Evolutionary conservation across 1,284 basidiomycete genomes (phyloP).

Genomic region (Cutaneotrichosporon cyanovorans): DNA sequence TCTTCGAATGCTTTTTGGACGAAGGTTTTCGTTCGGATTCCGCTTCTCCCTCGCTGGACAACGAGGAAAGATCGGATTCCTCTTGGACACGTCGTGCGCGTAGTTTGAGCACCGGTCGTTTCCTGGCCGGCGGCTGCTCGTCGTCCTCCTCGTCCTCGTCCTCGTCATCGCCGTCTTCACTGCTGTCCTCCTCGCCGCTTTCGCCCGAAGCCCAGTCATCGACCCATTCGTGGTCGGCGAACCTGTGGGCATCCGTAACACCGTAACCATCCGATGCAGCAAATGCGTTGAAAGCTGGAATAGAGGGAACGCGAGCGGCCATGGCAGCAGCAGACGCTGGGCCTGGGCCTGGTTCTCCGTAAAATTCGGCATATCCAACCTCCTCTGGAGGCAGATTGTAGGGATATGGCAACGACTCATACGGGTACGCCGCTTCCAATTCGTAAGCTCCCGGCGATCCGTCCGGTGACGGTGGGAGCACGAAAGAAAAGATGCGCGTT

Average conservation of each 20-base stretch:
- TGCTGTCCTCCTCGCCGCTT: constrained; percentile 21
- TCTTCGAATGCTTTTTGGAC: constrained; percentile 10
- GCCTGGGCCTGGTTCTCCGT: constrained; percentile 35
- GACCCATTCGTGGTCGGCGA: constrained; percentile 19
- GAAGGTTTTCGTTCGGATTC: constrained; percentile 8
- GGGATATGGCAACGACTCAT: constrained; percentile 33
- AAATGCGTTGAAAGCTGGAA: constrained; percentile 42
- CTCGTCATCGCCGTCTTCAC: constrained; percentile 20
- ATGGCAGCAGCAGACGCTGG: constrained; percentile 30
- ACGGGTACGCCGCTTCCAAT: constrained; percentile 11
- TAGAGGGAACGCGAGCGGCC: constrained; percentile 17
- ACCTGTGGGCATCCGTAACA: constrained; percentile 23
- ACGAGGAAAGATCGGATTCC: constrained; percentile 28
- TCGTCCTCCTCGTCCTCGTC: constrained; percentile 20
- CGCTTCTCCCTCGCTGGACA: constrained; percentile 18
- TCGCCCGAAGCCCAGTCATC: constrained; percentile 28
- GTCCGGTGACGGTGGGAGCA: constrained; percentile 58
- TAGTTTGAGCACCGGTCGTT: constrained; percentile 7
- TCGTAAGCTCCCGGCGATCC: constrained; percentile 20
- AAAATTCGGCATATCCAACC: constrained; percentile 40
- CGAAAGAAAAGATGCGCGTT: constrained; percentile 93
- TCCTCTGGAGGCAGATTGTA: constrained; percentile 38
- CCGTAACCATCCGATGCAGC: constrained; percentile 34
- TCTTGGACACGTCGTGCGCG: constrained; percentile 12
- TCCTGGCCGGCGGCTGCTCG: constrained; percentile 5